Conservation (phyloP, 805 yeast species). For the Yarrowia sp. region DNA sequence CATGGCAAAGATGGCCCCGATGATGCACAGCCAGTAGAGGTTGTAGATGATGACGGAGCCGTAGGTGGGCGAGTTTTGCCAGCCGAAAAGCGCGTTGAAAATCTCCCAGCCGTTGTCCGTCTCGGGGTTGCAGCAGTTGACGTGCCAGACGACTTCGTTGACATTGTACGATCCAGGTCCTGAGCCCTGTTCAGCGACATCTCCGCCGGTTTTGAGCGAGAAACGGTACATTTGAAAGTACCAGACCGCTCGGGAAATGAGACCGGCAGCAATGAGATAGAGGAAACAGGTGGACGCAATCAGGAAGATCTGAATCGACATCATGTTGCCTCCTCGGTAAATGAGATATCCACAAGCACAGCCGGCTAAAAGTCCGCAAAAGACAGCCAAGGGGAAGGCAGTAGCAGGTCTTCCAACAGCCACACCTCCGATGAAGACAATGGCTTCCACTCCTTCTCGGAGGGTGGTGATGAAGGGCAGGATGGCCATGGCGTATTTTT, state of each 20-base stretch:
- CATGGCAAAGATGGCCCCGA: constrained; percentile 64
- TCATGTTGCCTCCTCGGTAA: constrained; percentile 80
- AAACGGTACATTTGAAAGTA: constrained; percentile 74
- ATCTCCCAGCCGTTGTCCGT: constrained; percentile 95
- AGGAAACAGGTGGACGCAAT: constrained; percentile 86
- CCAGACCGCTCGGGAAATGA: constrained; percentile 95
- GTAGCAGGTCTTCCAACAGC: constrained; percentile 71
- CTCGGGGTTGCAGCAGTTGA: constrained; percentile 96
- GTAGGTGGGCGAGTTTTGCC: constrained; percentile 96
- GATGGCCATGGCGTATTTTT: constrained; percentile 86
- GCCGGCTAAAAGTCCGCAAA: constrained; percentile 86
- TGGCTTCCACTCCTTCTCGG: constrained; percentile 97
- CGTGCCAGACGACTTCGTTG: constrained; percentile 85
- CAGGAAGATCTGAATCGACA: constrained; percentile 87
- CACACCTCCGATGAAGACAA: constrained; percentile 95
- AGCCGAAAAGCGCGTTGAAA: constrained; percentile 90
- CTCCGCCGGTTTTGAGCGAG: constrained; percentile 82
- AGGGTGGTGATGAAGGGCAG: constrained; percentile 89
- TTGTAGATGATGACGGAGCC: constrained; percentile 92
- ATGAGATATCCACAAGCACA: constrained; percentile 68
- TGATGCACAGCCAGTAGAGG: constrained; percentile 81
- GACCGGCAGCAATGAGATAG: constrained; percentile 89
- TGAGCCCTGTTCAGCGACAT: constrained; percentile 88
- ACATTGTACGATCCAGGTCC: constrained; percentile 97
- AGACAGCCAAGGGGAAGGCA: constrained; percentile 92